These are phyloP conservation scores for Geosmithia morbida DNA, from an alignment of 2,329 filamentous ascomycete species.

Conservation along the genomic window DNA sequence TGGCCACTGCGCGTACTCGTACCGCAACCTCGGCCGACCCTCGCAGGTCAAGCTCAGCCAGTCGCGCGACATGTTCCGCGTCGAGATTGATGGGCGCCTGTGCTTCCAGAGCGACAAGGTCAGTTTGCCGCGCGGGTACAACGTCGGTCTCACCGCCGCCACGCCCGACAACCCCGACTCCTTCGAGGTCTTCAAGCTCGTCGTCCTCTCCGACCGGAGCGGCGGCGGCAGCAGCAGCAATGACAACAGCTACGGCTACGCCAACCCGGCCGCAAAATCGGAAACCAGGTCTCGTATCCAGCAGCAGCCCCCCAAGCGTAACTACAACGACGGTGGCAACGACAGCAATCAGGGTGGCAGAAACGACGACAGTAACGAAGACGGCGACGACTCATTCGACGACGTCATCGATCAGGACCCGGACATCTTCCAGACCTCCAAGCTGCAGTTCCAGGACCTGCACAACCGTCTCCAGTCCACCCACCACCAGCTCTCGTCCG, in stretches of 20 bases:
- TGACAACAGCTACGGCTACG: not conserved
- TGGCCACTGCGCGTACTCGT: constrained; percentile 79
- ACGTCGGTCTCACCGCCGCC: constrained; percentile 75
- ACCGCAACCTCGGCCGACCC: constrained; percentile 80
- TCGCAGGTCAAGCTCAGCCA: constrained; percentile 65
- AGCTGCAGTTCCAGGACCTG: constrained; percentile 65
- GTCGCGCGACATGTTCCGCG: constrained; percentile 50
- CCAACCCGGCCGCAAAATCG: constrained; percentile 1
- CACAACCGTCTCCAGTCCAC: constrained; percentile 69
- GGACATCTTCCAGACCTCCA: constrained; percentile 31
- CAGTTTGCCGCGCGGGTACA: constrained; percentile 64
- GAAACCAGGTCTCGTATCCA: too few relatives aligned
- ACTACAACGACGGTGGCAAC: constrained; percentile 12
- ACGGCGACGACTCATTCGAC: constrained; percentile 20
- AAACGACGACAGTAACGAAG: constrained; percentile 13
- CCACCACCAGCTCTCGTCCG: constrained; percentile 50
- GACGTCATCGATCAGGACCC: constrained; percentile 31
- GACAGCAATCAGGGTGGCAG: constrained; percentile 16
- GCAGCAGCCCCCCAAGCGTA: constrained; percentile 5
- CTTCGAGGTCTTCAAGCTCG: constrained; percentile 83
- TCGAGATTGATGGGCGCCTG: constrained; percentile 62
- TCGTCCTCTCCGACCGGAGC: constrained; percentile 46
- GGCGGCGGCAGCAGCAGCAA: constrained; percentile 5
- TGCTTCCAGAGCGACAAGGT: constrained; percentile 82
- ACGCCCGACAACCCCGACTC: constrained; percentile 87